Evolutionary conservation across 805 yeast genomes (phyloP), one percentile per base, ranked within the genome.

Genomic region (Candida silvicultrix): DNA sequence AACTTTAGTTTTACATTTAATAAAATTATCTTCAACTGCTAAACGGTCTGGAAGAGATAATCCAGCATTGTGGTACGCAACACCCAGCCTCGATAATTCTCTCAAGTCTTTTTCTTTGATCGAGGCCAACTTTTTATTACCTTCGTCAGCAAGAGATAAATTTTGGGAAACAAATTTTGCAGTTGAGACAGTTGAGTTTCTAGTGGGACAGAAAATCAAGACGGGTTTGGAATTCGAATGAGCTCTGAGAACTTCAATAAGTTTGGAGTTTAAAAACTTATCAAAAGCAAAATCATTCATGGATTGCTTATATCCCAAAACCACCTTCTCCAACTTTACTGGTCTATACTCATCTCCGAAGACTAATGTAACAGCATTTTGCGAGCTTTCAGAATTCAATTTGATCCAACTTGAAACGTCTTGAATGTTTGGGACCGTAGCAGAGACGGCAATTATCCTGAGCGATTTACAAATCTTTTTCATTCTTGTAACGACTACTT

Each of bases 11-110:
- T 59, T 54, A 0, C 80, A 80, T 5, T 58, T 55, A 6, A 69
- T 57, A 48, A 77, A 80, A 15, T 61, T 55, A 19, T 59, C 58
- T 54, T 80, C 85, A 2, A 80, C 68, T 1, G 61, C 45, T 14
- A 51, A 58, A 42, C 84, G 60, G 54, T 80, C 85, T 2, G 62
- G 64, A 41, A 63, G 54, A 2, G 75, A 62, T 38, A 80, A 59
- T 1, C 85, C 85, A 4, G 84, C 85, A 60, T 80, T 81, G 50
- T 80, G 85, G 51, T 65, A 77, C 0, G 76, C 79, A 34, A 80
- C 63, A 0, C 81, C 81, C 7, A 49, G 46, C 5, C 40, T 36
- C 2, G 55, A 47, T 15, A 64, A 21, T 1, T 47, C 57, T 1
- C 25, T 19, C n/a, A 71, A 46, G 5, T 65, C 62, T 48, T 55